Percentiles rank a stretch among this genome's conserved stretches.
Conservation (phyloP, 306 rosid genomes). For the Hippophae gyantsensis region DNA sequence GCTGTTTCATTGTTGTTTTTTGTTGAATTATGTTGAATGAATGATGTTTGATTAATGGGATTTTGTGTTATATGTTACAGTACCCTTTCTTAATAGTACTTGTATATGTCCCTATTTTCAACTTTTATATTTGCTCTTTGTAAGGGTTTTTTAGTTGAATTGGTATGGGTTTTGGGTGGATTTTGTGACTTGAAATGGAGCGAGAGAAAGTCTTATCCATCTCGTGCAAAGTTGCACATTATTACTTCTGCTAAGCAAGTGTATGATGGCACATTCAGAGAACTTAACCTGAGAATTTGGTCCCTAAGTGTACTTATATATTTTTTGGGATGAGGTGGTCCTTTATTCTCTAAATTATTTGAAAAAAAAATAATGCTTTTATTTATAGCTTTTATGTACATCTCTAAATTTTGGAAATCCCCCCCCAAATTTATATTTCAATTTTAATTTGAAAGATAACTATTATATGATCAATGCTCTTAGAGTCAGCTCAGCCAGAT, state of each 20-base stretch:
- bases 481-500: too few species aligned
- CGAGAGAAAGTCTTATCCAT: neutral
- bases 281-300: neutral
- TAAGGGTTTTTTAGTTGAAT: neutral
- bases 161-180: neutral
- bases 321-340: slow-evolving; percentile 22
- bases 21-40: slow-evolving; percentile 50
- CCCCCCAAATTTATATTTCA: too few species aligned
- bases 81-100: slow-evolving; percentile 29
- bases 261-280: too few species aligned
- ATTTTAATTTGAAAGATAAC: too few species aligned
- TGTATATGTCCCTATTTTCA: slow-evolving; percentile 13
- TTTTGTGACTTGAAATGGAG: neutral
- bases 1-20: slow-evolving; percentile 37
- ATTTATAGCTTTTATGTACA: neutral
- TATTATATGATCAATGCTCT: too few species aligned
- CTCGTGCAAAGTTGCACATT: neutral
- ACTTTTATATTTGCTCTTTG: neutral
- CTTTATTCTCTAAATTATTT: neutral
- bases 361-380: neutral
- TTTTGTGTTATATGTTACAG: slow-evolving; percentile 43
- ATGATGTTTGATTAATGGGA: slow-evolving; percentile 50
- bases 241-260: too few species aligned
- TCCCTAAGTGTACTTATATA: slow-evolving; percentile 12
- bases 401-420: too few species aligned